Base-by-base conservation (phyloP, 2,329 filamentous ascomycete genomes). In the Xylaria sp. region DNA sequence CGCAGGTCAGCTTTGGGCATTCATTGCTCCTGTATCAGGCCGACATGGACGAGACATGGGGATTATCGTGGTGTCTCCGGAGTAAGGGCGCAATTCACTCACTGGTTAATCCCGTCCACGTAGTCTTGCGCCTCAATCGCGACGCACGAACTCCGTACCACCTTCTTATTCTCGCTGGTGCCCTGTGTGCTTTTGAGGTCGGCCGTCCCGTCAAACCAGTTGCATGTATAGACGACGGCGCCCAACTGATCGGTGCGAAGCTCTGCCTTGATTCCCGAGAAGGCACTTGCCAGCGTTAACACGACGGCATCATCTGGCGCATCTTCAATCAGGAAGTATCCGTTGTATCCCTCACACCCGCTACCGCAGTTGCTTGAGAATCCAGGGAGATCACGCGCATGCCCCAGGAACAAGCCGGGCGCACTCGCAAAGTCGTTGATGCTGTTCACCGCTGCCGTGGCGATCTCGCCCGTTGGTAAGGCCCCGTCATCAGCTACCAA, bases 61-160 rank as follows among this genome's bases (percentile, higher is more conserved):
- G 5, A 30, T 30, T 5, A 30, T 30, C 23, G 23, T n/a, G n/a
- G 19, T 34, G 8, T 16, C 44, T 44, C 16, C 57, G 19, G 42
- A 60, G 55, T 48, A 46, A 48, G 42, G 48, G 55, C 18, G 18
- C 13, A 35, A 8, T 23, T 4, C 19, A 53, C 77, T 72, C 69
- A 79, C 77, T 89, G 81, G 71, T 91, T 92, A 73, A 92, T 89
- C 2, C 83, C 88, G 71, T 91, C 88, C 61, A 90, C 89, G 78
- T 85, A 92, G 70, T 89, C 88, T 72, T 91, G 84, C 2, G 89
- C 85, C 75, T 92, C 89, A 70, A 92, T 84, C 37, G 90, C 89
- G 5, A 91, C 71, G 69, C 88, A 92, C 18, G 86, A 88, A 68
- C 86, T 87, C 71, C 88, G 72, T 58, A 77, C 75, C 6, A 84